Conservation (phyloP, 805 yeast species). For the Barnettozyma populi region DNA sequence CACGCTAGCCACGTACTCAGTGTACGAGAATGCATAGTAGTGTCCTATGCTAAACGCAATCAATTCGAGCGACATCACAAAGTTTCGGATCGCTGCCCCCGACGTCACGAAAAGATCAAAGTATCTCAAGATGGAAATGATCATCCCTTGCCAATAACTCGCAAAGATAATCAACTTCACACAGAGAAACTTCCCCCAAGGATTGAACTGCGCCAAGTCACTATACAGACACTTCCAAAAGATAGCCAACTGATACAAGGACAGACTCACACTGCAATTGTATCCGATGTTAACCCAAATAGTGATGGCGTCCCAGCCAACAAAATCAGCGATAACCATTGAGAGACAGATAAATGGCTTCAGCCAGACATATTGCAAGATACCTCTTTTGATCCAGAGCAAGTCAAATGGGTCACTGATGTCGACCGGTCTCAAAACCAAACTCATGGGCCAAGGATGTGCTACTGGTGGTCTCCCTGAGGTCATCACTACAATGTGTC, state of each 20-base stretch:
- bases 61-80: conserved; percentile 76
- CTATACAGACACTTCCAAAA: conserved; percentile 88
- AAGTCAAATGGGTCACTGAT: conserved; percentile 83
- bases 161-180: conserved; percentile 93
- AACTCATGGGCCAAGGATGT: conserved; percentile 53
- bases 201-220: conserved; percentile 75
- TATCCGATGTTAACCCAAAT: conserved; percentile 66
- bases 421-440: conserved; percentile 55
- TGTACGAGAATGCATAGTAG: conserved; percentile 76
- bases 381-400: conserved; percentile 71
- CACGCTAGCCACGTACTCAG: conserved; percentile 55
- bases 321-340: conserved; percentile 40
- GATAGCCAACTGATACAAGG: conserved; percentile 78
- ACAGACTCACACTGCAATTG: conserved; percentile 73
- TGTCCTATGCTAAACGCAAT: conserved; percentile 86
- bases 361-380: conserved; percentile 91
- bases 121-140: conserved; percentile 48
- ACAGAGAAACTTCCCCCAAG: conserved; percentile 89
- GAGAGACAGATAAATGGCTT: conserved; percentile 74
- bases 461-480: conserved; percentile 66
- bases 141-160: conserved; percentile 89
- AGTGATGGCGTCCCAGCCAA: conserved; percentile 48
- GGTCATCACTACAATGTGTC: conserved; percentile 67
- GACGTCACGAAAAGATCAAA: conserved; percentile 31
- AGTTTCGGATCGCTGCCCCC: conserved; percentile 68